Evolutionary conservation across 2,329 filamentous ascomycete genomes (phyloP).

Genomic region (Alternaria viburni): DNA sequence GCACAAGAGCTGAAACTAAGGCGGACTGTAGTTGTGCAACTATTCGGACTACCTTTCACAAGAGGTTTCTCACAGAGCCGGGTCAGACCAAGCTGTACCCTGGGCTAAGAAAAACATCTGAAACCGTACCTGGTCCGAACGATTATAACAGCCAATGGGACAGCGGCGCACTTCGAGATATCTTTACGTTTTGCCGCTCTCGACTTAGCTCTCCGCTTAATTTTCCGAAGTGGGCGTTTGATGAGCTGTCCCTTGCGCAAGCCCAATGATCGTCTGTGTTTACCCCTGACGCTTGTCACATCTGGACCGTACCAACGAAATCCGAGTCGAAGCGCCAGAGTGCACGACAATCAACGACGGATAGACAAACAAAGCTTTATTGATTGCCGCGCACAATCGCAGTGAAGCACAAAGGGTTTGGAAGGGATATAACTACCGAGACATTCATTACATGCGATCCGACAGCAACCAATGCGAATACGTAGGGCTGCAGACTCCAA

Average conservation of each 20-base stretch:
- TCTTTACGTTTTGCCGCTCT: slow-evolving; percentile 15
- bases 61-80: slow-evolving; percentile 2
- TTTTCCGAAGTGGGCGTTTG: slow-evolving; percentile 25
- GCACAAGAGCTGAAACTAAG: slow-evolving; percentile 23
- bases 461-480: slow-evolving; percentile 18
- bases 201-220: slow-evolving; percentile 21
- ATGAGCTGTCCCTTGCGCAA: slow-evolving; percentile 29
- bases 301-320: slow-evolving; percentile 20
- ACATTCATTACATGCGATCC: slow-evolving; percentile 14
- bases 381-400: slow-evolving; percentile 6
- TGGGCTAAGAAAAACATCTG: slow-evolving; percentile 23
- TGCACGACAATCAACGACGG: slow-evolving; percentile 2
- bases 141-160: slow-evolving; percentile 20
- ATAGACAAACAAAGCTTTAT: neutral
- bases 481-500: slow-evolving; percentile 14
- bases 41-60: slow-evolving; percentile 17
- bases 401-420: neutral
- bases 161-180: slow-evolving; percentile 1
- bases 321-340: slow-evolving; percentile 25
- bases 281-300: slow-evolving; percentile 31
- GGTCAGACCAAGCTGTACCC: slow-evolving; percentile 17
- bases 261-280: slow-evolving; percentile 22
- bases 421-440: slow-evolving; percentile 54
- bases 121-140: slow-evolving; percentile 27
- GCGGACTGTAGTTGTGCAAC: slow-evolving; percentile 20